These are phyloP conservation scores for Chalciporus sp. DNA, from an alignment of 1,284 basidiomycete species.

Conservation along the genomic window DNA sequence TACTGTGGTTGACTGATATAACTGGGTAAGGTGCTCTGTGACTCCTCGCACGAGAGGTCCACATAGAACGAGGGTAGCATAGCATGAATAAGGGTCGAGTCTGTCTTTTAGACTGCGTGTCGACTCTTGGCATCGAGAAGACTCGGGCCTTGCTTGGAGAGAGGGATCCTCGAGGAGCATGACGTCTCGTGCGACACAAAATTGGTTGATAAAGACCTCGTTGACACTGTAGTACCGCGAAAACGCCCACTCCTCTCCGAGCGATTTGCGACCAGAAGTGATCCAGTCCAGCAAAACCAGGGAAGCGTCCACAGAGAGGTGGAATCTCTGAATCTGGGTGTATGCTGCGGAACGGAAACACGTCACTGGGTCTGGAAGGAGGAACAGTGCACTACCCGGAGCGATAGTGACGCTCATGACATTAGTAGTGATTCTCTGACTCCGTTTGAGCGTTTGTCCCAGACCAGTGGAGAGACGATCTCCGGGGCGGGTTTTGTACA, in stretches of 20 bases:
- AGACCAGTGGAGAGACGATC: constrained; percentile 44
- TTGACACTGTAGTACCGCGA: constrained; percentile 84
- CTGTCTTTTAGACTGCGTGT: constrained; percentile 57
- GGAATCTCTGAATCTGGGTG: constrained; percentile 77
- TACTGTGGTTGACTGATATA: constrained; percentile 62
- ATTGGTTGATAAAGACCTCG: constrained; percentile 72
- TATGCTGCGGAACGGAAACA: constrained; percentile 87
- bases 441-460: constrained; percentile 13
- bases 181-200: constrained; percentile 73
- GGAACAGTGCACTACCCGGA: constrained; percentile 59
- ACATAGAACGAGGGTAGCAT: constrained; percentile 78
- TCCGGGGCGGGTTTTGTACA: constrained; percentile 77
- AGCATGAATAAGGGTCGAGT: constrained; percentile 80
- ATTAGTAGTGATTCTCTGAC: constrained; percentile 46
- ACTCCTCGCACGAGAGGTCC: constrained; percentile 59
- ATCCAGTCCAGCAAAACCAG: constrained; percentile 87
- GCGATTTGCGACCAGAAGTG: constrained; percentile 79
- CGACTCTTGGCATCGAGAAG: constrained; percentile 28
- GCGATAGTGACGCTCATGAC: constrained; percentile 58
- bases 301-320: constrained; percentile 62
- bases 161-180: constrained; percentile 65
- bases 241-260: constrained; percentile 90
- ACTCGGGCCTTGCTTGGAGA: constrained; percentile 1
- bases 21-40: constrained; percentile 45
- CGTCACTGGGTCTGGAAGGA: constrained; percentile 92